Evolutionary conservation across 306 rosid species (phyloP).

Genomic region (Acacia melanoxylon): DNA sequence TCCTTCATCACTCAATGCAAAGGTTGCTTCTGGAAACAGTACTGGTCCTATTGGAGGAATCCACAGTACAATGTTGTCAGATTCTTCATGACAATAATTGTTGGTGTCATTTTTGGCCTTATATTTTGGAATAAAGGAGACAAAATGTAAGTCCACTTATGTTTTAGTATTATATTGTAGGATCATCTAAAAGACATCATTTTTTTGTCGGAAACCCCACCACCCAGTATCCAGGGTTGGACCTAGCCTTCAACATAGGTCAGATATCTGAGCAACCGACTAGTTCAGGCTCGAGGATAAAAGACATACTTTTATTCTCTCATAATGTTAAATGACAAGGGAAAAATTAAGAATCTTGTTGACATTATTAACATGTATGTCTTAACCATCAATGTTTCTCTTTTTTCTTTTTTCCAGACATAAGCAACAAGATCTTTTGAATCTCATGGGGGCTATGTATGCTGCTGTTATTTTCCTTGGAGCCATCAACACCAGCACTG

Average conservation of each 20-base stretch:
- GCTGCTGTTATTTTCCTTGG: slow-evolving; percentile 36
- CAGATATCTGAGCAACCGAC: no score
- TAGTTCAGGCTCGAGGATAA: no score
- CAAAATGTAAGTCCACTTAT: slow-evolving; percentile 15
- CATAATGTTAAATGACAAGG: background rate
- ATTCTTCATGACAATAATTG: slow-evolving; percentile 19
- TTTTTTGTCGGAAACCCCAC: background rate
- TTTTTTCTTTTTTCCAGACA: background rate
- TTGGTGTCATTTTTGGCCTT: slow-evolving; percentile 31
- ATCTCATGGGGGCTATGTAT: slow-evolving; percentile 32
- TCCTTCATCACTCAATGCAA: slow-evolving; percentile 24
- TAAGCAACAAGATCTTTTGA: slow-evolving; percentile 30
- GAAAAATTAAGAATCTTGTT: background rate
- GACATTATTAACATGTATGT: background rate
- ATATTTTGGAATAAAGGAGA: slow-evolving; percentile 33
- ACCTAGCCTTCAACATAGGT: no score
- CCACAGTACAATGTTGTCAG: slow-evolving; percentile 27
- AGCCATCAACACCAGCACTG: slow-evolving; percentile 14
- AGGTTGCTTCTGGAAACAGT: slow-evolving; percentile 36
- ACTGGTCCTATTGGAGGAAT: slow-evolving; percentile 38
- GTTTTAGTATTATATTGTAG: background rate
- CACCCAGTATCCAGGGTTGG: no score
- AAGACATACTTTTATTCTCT: background rate
- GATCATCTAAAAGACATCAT: background rate
- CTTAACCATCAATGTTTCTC: background rate